Base-by-base conservation (phyloP, 805 yeast species). In the Candida manassasensis region DNA sequence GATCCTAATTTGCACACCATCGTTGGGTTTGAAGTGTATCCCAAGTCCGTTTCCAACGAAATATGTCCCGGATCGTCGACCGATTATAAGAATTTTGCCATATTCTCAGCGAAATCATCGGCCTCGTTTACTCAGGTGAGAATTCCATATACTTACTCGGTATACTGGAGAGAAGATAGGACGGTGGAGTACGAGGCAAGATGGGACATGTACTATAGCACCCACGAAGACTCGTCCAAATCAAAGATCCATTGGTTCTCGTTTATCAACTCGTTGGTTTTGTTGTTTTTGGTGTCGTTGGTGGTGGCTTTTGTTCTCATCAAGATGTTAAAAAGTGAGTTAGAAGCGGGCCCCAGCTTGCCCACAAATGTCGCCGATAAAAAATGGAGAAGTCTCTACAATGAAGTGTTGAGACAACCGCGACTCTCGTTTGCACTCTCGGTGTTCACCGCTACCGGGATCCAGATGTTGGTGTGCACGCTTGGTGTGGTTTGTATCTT, bases 21-120 rank as follows among this genome's bases (percentile, higher is more conserved):
- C 47, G 95, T 87, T 13, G 96, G 95, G 0, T 84, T 88, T 47
- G 96, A 87, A 59, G 84, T 86, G 10, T 87, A 87, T 52, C 96
- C 96, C 8, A 81, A 77, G 53, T 82, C 93, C 36, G 89, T 84
- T 9, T 63, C 71, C 28, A 77, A 71, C 55, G 72, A 58, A 53
- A 69, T 59, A 34, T 87, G 96, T 55, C 94, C 95, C 2, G 89
- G 88, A 9, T 79, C 83, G 3, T 67, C 80, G 6, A 79, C 73
- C 43, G 61, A 73, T 47, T 81, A 67, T 53, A 63, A 73, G 24
- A 77, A 79, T 42, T 77, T 70, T 44, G 76, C 78, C 26, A 51
- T 86, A 6, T 59, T 70, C 14, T 58, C 71, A 4, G 59, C 64
- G 17, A 51, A 63, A 7, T 45, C 44, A 24, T 43, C 45, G 10